A percentile compares a stretch with the other conserved stretches of the same genome.
phyloP scores from a whole-genome alignment of 331 rosid genomes.

The Malus hybrid region DNA sequence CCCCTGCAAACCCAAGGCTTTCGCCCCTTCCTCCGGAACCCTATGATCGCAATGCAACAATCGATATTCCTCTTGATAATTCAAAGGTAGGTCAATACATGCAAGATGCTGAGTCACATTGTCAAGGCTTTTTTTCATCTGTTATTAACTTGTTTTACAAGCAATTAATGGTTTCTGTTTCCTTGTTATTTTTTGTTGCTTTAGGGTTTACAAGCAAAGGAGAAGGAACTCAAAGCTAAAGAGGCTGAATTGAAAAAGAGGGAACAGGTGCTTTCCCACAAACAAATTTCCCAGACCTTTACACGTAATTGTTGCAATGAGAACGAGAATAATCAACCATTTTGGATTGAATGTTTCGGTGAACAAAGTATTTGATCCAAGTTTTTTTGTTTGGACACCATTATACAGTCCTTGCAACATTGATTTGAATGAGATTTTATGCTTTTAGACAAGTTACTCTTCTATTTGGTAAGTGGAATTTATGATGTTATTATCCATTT shows the following conservation, averaged over 20 bases:
- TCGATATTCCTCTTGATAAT: conserved; percentile 69
- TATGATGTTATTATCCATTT: conserved; percentile 18
- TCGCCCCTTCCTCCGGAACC: conserved; percentile 88
- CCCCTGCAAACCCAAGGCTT: conserved; percentile 60
- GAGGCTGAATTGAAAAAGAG: conserved; percentile 82
- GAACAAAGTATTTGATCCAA: neutral
- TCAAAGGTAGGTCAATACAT: conserved; percentile 28
- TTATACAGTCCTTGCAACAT: neutral
- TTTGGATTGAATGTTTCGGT: neutral
- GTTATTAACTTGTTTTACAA: neutral
- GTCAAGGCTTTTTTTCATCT: conserved; percentile 4
- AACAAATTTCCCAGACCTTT: neutral
- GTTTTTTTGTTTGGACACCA: neutral
- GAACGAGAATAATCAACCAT: neutral
- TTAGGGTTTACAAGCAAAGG: conserved; percentile 62
- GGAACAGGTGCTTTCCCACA: conserved; percentile 54
- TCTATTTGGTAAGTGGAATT: neutral
- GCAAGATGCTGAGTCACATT: conserved; percentile 10
- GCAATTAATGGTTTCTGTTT: neutral
- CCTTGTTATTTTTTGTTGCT: conserved; percentile 5
- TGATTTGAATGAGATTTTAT: conserved; percentile 7
- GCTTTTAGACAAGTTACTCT: neutral
- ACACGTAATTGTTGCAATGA: neutral
- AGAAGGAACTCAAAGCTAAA: conserved; percentile 76
- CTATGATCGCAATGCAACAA: conserved; percentile 74